These are phyloP conservation scores for Aspergillus brunneoviolaceus DNA, from an alignment of 2,329 filamentous ascomycete species.

Conservation along the genomic window DNA sequence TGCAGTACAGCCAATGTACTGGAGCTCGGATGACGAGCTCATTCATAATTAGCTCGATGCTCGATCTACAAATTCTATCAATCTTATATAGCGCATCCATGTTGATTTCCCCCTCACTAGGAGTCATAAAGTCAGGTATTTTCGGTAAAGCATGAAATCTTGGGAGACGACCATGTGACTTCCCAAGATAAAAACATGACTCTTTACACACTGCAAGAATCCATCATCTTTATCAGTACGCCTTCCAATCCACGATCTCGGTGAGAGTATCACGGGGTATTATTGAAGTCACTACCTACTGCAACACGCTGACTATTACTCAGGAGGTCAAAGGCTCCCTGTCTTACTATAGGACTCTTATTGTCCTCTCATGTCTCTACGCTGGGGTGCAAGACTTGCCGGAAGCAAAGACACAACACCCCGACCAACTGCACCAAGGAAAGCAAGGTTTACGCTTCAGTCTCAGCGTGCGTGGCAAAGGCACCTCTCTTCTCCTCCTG, in stretches of 20 bases:
- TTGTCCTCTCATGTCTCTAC: neutral
- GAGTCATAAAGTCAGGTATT: too few relatives aligned
- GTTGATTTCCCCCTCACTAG: too few relatives aligned
- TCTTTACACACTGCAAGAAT: too few relatives aligned
- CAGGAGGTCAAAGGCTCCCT: neutral
- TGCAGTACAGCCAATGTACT: too few relatives aligned
- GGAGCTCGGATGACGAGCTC: too few relatives aligned
- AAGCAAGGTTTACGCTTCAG: neutral
- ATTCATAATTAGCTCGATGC: too few relatives aligned
- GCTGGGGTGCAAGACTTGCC: neutral
- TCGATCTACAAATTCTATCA: too few relatives aligned
- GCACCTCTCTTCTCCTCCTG: slow-evolving; percentile 52
- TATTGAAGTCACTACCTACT: neutral
- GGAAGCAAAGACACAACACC: neutral
- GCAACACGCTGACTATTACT: neutral
- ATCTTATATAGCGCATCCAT: too few relatives aligned
- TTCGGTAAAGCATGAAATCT: too few relatives aligned
- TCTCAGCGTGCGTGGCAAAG: slow-evolving; percentile 21
- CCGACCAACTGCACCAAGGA: too few relatives aligned
- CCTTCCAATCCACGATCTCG: neutral
- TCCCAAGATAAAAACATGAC: too few relatives aligned
- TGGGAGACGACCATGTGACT: too few relatives aligned
- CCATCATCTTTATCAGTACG: neutral
- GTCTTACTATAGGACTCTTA: neutral
- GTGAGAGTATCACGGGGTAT: neutral